phyloP scores from a whole-genome alignment of 23 red algal genomes.

The Porphyridium purpureum region DNA sequence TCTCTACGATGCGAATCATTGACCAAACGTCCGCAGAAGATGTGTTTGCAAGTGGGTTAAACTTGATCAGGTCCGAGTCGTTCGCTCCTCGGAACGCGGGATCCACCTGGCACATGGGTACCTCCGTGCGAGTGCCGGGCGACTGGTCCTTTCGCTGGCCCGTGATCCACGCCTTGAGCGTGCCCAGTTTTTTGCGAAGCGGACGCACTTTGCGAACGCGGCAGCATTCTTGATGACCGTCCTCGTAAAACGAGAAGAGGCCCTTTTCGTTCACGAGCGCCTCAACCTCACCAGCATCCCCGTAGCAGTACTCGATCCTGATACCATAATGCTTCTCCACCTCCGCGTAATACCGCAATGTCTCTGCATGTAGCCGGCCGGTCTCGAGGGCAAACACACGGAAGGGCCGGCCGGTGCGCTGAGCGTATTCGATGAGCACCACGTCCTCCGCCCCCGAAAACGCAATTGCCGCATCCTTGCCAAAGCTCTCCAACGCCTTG shows the following conservation, averaged over 20 bases:
- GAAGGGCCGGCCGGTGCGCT: slow-evolving; percentile 62
- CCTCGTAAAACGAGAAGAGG: slow-evolving; percentile 91
- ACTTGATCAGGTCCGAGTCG: slow-evolving; percentile 70
- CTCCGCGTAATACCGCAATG: slow-evolving; percentile 74
- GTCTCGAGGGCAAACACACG: slow-evolving; percentile 98
- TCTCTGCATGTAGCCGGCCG: slow-evolving; percentile 85
- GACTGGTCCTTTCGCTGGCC: slow-evolving; percentile 92
- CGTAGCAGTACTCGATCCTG: slow-evolving; percentile 92
- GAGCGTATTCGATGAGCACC: slow-evolving; percentile 84
- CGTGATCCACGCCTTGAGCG: slow-evolving; percentile 89
- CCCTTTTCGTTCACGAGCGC: slow-evolving; percentile 87
- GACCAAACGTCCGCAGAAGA: slow-evolving; percentile 83
- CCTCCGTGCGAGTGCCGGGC: slow-evolving; percentile 68
- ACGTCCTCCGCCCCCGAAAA: slow-evolving; percentile 99
- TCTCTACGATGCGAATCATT: slow-evolving; percentile 78
- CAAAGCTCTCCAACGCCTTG: slow-evolving; percentile 58
- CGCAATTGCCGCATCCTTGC: slow-evolving; percentile 63
- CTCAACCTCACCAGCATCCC: slow-evolving; percentile 55
- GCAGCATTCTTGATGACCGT: slow-evolving; percentile 96
- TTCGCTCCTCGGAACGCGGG: slow-evolving; percentile 67
- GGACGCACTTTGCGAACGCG: slow-evolving; percentile 83
- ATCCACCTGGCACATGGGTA: slow-evolving; percentile 82
- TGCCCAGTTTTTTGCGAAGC: slow-evolving; percentile 67
- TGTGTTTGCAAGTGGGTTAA: slow-evolving; percentile 80
- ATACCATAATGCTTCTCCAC: slow-evolving; percentile 86